A percentile compares a stretch with the other conserved stretches of the same genome.
Conservation (phyloP, 2,329 filamentous ascomycete genomes). For the Cryphonectria japonica region DNA sequence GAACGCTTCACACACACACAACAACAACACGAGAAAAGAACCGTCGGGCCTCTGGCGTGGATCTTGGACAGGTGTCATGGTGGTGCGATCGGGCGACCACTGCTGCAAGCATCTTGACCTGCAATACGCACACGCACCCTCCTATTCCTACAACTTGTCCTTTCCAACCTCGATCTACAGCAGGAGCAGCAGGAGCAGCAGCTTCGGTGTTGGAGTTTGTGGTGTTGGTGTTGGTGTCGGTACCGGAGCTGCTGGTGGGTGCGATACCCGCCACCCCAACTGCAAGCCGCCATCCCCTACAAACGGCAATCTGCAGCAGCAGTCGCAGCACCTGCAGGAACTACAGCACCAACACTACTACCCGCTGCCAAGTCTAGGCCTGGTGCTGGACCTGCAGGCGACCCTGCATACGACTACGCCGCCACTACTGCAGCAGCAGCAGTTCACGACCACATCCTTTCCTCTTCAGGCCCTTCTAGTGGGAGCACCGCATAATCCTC, state of each 20-base stretch:
- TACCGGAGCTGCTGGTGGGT: neutral
- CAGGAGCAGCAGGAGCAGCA: neutral
- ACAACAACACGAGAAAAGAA: neutral
- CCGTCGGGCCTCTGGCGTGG: neutral
- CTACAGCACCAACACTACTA: neutral
- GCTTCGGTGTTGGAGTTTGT: neutral
- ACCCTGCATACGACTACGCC: neutral
- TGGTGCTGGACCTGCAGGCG: neutral
- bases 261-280: neutral
- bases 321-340: neutral
- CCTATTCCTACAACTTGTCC: neutral
- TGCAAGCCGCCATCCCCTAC: neutral
- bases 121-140: neutral
- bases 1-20: neutral
- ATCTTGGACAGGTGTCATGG: slow-evolving; percentile 2
- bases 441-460: neutral
- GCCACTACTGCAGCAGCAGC: neutral
- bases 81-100: slow-evolving; percentile 8
- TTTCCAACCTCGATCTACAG: neutral
- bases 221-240: neutral
- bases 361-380: neutral
- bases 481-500: neutral
- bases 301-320: neutral
- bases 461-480: neutral
- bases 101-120: neutral